Evolutionary conservation across 129 eudicot species (phyloP).

Genomic region (Oenanthe sinensis): DNA sequence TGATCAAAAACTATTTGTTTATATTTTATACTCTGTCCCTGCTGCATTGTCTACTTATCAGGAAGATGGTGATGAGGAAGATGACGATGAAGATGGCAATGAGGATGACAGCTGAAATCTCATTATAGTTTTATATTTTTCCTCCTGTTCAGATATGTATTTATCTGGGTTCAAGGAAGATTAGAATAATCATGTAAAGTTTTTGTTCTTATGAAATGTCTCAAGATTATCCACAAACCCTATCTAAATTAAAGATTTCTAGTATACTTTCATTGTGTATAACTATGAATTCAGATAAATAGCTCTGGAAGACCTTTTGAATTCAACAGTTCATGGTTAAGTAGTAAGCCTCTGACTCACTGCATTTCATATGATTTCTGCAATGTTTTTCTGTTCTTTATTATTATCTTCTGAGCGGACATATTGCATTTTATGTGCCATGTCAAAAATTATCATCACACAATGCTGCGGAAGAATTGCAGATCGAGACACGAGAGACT

Average conservation of each 20-base stretch:
- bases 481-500: neutral
- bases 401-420: neutral
- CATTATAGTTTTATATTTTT: neutral
- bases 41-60: neutral
- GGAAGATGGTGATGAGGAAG: constrained; percentile 22
- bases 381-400: neutral
- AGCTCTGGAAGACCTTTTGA: neutral
- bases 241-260: neutral
- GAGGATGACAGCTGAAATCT: constrained; percentile 15
- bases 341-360: neutral
- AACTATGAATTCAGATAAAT: neutral
- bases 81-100: constrained; percentile 10
- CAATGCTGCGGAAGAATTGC: neutral
- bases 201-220: neutral
- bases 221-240: neutral
- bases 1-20: neutral
- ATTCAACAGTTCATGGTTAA: neutral
- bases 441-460: neutral
- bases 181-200: constrained; percentile 2
- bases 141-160: neutral
- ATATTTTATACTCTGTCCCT: neutral
- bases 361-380: neutral
- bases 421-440: neutral
- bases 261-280: neutral
- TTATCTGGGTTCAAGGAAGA: neutral